Evolutionary conservation across 1,284 basidiomycete genomes (phyloP), one percentile per base, ranked within the genome.

Genomic region (Phylloporus gajari): DNA sequence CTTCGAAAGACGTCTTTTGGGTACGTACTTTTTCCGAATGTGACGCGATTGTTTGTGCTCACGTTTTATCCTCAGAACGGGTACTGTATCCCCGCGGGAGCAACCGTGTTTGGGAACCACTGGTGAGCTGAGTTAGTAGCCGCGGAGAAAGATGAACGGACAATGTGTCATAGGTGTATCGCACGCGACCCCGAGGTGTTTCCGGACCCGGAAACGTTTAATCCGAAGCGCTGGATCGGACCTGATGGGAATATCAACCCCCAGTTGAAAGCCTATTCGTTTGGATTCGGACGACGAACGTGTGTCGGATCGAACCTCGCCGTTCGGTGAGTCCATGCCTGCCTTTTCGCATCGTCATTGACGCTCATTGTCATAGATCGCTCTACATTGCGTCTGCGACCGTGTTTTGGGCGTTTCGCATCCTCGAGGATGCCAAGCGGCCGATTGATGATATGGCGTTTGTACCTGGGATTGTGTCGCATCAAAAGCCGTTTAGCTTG

Each of bases 251-350:
- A 80, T 40, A 75, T 92, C 23, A 81, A 84, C 21, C 81, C 82
- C 17, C 89, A 91, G 60, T 74, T 91, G 21, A 88, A 85, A 73
- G 82, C 85, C 5, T 91, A 85, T 74, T 84, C 87, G 27, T 92
- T 91, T 74, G 91, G 91, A 0, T 92, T 91, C 74, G 91, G 91
- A 15, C 82, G 91, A 48, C 83, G 88, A 56, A 86, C 91, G 0
- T 92, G 90, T 72, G 90, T 90, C 0, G 91, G 91, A 4, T 86
- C 88, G 71, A 85, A 90, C 77, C 86, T 92, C 32, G 91, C 91
- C 5, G 84, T 71, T 1, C 70, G 79, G 80, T 79, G 25, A 66
- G 77, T 19, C 44, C 44, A 19, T 44, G 17, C 44, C 8, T 44
- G 44, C 44, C n/a, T n/a, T n/a, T n/a, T n/a, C n/a, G n/a, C n/a